Conservation (phyloP, 495 filamentous ascomycete species). For the Neurospora sp. region DNA sequence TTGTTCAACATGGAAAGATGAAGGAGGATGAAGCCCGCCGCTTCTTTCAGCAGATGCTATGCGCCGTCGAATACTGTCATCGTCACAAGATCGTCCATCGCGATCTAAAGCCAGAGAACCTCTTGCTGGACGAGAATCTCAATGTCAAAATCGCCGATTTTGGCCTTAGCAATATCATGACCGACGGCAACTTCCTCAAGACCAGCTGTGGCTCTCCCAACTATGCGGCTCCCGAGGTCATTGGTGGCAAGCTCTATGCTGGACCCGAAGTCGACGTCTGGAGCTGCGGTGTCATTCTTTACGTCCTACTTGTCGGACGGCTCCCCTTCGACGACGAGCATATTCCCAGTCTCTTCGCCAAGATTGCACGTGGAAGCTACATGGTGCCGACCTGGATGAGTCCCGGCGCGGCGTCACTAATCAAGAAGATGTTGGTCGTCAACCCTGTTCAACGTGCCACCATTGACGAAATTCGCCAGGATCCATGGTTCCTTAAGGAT, state of each 20-base stretch:
- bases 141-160: constrained; percentile 99
- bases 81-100: constrained; percentile 97
- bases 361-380: constrained; percentile 58
- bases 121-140: constrained; percentile 83
- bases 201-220: constrained; percentile 97
- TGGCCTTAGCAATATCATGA: constrained; percentile 98
- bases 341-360: constrained; percentile 34
- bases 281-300: constrained; percentile 98
- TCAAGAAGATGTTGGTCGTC: constrained; percentile 87
- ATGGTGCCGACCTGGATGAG: constrained; percentile 81
- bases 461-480: constrained; percentile 84
- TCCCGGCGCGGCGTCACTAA: constrained; percentile 71
- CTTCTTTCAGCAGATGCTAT: constrained; percentile 99
- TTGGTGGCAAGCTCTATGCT: constrained; percentile 93
- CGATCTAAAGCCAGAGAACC: constrained; percentile 94
- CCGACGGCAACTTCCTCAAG: constrained; percentile 96
- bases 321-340: constrained; percentile 98
- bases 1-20: constrained; percentile 84
- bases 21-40: constrained; percentile 80
- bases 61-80: constrained; percentile 97
- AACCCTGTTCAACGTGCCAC: constrained; percentile 91
- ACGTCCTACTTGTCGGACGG: constrained; percentile 83
- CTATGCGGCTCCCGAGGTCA: constrained; percentile 96
- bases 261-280: constrained; percentile 98
- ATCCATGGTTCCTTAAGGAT: constrained; percentile 88